Evolutionary conservation across 2,329 filamentous ascomycete species (phyloP).

Genomic region (Beauveria sp.): DNA sequence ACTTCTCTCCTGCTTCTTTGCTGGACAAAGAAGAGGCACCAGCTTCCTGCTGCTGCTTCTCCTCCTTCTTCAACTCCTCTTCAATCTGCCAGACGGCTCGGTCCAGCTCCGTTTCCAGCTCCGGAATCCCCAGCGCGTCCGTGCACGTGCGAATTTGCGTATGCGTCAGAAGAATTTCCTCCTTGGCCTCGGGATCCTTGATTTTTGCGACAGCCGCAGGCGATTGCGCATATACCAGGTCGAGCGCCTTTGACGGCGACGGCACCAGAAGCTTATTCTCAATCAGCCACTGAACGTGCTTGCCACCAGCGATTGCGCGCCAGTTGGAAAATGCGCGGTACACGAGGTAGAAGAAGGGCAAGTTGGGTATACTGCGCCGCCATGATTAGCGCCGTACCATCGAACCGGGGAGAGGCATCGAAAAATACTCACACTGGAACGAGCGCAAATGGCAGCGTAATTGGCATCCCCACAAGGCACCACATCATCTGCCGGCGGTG

Average conservation of each 20-base stretch:
- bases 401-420: background rate
- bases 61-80: conserved; percentile 35
- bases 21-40: conserved; percentile 1
- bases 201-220: conserved; percentile 15
- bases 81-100: conserved; percentile 69
- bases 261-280: conserved; percentile 62
- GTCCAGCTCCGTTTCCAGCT: conserved; percentile 65
- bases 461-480: conserved; percentile 75
- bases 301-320: conserved; percentile 76
- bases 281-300: conserved; percentile 75
- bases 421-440: conserved; percentile 65
- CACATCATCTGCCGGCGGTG: conserved; percentile 72
- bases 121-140: conserved; percentile 57
- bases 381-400: background rate
- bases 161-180: conserved; percentile 38
- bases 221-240: conserved; percentile 58
- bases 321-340: conserved; percentile 92
- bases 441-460: conserved; percentile 73
- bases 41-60: conserved; percentile 19
- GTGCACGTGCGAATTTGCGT: conserved; percentile 51
- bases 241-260: conserved; percentile 60
- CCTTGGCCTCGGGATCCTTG: conserved; percentile 18
- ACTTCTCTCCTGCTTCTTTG: background rate
- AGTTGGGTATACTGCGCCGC: conserved; percentile 65
- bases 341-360: conserved; percentile 92